Evolutionary conservation across 352 stramenopile species (phyloP).

Genomic region (Phytophthora pinifolia): DNA sequence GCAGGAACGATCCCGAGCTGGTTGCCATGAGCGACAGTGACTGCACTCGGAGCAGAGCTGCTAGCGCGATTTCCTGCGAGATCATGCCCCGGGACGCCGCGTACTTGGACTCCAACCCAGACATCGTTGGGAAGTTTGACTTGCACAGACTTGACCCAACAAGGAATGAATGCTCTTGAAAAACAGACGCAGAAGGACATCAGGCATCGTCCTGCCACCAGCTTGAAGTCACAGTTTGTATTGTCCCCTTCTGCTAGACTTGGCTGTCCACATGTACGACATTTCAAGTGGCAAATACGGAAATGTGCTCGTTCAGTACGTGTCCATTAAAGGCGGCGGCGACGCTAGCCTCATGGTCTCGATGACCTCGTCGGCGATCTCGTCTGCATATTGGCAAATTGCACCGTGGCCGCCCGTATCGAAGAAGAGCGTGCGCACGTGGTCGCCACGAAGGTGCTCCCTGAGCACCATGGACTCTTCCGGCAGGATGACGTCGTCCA

Average conservation of each 20-base stretch:
- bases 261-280: conserved; percentile 11
- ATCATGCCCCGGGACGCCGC: conserved; percentile 56
- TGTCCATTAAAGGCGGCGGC: conserved; percentile 12
- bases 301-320: conserved; percentile 2
- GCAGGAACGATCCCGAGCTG: conserved; percentile 48
- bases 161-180: conserved; percentile 12
- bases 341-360: conserved; percentile 30
- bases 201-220: conserved; percentile 8
- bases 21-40: conserved; percentile 68
- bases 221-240: conserved; percentile 15
- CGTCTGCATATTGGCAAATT: conserved; percentile 49
- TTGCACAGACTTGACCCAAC: conserved; percentile 1
- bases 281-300: not conserved
- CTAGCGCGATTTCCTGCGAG: conserved; percentile 48
- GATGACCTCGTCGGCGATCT: conserved; percentile 34
- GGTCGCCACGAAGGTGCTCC: conserved; percentile 35
- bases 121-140: conserved; percentile 17
- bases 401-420: conserved; percentile 46
- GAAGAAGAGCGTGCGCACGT: conserved; percentile 50
- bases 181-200: conserved; percentile 1
- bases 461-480: conserved; percentile 39
- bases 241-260: conserved; percentile 31
- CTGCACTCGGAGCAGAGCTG: conserved; percentile 44
- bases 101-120: conserved; percentile 43
- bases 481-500: conserved; percentile 50